A percentile compares a stretch with the other conserved stretches of the same genome.
Evolutionary conservation across 2,329 filamentous ascomycete species (phyloP).

Genomic region (Ascochyta koolunga): DNA sequence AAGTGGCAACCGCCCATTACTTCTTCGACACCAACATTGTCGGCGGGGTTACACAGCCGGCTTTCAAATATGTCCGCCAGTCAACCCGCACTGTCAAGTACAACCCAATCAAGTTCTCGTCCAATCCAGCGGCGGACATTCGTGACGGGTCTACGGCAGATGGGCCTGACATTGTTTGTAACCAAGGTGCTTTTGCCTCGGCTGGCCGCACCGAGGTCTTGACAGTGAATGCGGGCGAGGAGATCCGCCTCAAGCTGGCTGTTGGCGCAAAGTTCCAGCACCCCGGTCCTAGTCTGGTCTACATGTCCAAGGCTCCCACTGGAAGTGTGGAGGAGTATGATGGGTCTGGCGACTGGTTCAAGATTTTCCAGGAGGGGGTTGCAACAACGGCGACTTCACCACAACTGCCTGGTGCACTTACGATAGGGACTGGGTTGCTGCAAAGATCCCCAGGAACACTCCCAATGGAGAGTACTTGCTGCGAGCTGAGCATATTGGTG

Average conservation of each 20-base stretch:
- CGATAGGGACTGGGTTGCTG: constrained; percentile 28
- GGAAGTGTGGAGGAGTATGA: constrained; percentile 24
- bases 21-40: constrained; percentile 31
- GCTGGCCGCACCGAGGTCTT: constrained; percentile 11
- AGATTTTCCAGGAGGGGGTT: constrained; percentile 36
- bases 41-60: constrained; percentile 15
- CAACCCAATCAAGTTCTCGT: constrained; percentile 35
- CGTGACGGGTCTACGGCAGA: constrained; percentile 28
- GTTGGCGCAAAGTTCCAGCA: constrained; percentile 32
- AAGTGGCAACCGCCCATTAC: constrained; percentile 33
- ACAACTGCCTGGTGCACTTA: constrained; percentile 34
- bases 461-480: constrained; percentile 54
- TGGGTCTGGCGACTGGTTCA: constrained; percentile 40
- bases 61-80: constrained; percentile 29
- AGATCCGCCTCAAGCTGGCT: constrained; percentile 26
- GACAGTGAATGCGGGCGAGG: constrained; percentile 31
- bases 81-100: constrained; percentile 27
- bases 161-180: constrained; percentile 36
- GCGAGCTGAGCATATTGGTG: constrained; percentile 53
- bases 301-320: constrained; percentile 38
- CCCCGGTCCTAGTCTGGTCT: constrained; percentile 32
- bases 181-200: constrained; percentile 28
- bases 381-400: constrained; percentile 25
- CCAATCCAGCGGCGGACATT: constrained; percentile 22
- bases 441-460: constrained; percentile 47